Conservation (phyloP, 2,329 filamentous ascomycete genomes). For the Aspergillus sclerotialis region DNA sequence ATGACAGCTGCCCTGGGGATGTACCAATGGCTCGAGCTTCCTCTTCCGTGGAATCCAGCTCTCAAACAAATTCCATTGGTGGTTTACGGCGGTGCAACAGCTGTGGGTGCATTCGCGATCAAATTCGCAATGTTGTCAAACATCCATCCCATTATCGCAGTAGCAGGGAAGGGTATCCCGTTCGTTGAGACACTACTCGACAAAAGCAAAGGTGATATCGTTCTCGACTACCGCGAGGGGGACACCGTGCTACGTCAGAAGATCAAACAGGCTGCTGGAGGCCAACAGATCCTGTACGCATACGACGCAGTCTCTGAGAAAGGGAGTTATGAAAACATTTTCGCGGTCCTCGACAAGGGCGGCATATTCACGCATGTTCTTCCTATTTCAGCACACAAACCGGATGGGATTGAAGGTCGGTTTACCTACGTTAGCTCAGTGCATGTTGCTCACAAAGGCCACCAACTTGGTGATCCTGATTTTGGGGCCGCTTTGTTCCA, state of each 20-base stretch:
- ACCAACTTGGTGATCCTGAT: conserved; percentile 22
- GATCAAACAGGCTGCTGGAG: conserved; percentile 15
- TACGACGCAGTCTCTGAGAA: conserved; percentile 7
- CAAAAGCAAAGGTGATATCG: conserved; percentile 44
- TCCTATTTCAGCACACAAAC: background rate
- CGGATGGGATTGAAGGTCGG: background rate
- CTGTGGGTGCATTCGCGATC: conserved; percentile 51
- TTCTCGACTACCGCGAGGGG: conserved; percentile 54
- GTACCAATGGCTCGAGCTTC: conserved; percentile 39
- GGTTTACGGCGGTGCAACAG: conserved; percentile 41
- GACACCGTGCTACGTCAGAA: conserved; percentile 46
- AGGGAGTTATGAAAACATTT: conserved; percentile 4
- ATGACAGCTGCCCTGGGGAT: conserved; percentile 47
- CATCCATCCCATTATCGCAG: conserved; percentile 53
- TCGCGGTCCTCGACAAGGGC: background rate
- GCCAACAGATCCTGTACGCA: conserved; percentile 5
- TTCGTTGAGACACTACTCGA: conserved; percentile 48
- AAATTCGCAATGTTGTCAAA: conserved; percentile 47
- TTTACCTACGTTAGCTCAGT: conserved; percentile 5
- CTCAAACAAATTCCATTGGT: conserved; percentile 29
- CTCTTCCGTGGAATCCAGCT: conserved; percentile 39
- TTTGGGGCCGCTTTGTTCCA: conserved; percentile 41
- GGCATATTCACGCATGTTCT: background rate
- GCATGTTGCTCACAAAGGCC: conserved; percentile 5
- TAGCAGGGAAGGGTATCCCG: conserved; percentile 46